phyloP scores from a whole-genome alignment of 208 protist genomes.

The Trichomonas vaginalis region DNA sequence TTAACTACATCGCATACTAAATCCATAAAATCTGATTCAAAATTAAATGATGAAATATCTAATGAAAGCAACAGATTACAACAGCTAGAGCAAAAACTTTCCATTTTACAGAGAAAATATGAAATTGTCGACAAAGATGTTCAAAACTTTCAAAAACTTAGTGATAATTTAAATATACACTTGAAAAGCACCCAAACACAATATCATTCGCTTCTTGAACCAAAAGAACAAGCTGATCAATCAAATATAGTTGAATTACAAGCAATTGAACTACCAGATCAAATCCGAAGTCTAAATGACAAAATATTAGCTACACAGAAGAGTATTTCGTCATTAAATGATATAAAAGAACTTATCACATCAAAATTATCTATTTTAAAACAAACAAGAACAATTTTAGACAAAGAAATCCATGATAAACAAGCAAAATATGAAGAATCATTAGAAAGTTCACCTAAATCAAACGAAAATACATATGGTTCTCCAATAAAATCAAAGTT shows the following conservation, averaged over 20 bases:
- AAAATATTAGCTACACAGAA: background rate
- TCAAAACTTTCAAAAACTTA: background rate
- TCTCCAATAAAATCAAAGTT: background rate
- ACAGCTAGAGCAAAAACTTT: background rate
- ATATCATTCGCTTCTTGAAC: background rate
- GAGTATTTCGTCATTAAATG: background rate
- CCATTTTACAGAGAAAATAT: background rate
- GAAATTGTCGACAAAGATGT: background rate
- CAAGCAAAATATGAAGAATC: background rate
- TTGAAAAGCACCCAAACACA: background rate
- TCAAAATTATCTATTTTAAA: background rate
- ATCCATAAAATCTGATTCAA: background rate
- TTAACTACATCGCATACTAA: background rate
- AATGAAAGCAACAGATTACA: background rate
- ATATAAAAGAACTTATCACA: background rate
- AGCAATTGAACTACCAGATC: background rate
- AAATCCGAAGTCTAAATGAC: background rate
- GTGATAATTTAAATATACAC: background rate
- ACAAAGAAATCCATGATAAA: background rate
- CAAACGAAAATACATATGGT: too few species aligned
- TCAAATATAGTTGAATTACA: background rate
- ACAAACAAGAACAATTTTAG: background rate
- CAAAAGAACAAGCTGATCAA: background rate
- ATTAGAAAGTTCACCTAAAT: background rate
- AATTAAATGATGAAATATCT: background rate